Evolutionary conservation across 208 protist species (phyloP).

Genomic region (Crithidia bombi): DNA sequence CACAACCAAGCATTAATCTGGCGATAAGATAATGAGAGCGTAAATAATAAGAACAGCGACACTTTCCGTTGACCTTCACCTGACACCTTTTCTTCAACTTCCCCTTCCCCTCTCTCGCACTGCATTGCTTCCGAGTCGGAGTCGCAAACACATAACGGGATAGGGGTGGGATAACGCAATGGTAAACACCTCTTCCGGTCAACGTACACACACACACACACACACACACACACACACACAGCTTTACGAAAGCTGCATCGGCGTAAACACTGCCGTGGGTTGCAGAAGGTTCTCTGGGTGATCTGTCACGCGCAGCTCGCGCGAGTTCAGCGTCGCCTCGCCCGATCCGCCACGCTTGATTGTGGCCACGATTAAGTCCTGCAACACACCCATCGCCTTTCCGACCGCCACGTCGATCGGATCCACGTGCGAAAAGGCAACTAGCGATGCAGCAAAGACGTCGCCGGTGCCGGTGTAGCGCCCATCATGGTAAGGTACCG

Average conservation of each 20-base stretch:
- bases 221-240: neutral
- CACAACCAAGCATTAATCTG: no score
- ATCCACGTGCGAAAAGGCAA: slow-evolving; percentile 66
- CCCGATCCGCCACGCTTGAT: slow-evolving; percentile 52
- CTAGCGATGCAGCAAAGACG: slow-evolving; percentile 75
- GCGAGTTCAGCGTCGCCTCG: slow-evolving; percentile 51
- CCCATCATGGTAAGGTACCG: slow-evolving; percentile 72
- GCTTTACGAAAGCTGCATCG: slow-evolving; percentile 40
- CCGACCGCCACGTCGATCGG: slow-evolving; percentile 64
- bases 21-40: no score
- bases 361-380: slow-evolving; percentile 82
- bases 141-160: neutral
- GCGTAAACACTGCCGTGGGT: slow-evolving; percentile 45
- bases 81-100: no score
- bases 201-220: neutral
- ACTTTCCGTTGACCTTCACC: no score
- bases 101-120: no score
- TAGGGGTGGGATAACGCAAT: no score
- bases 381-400: slow-evolving; percentile 86
- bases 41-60: no score
- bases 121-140: no score
- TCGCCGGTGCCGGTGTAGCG: slow-evolving; percentile 90
- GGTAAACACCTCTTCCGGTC: neutral
- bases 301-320: slow-evolving; percentile 78
- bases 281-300: slow-evolving; percentile 54